phyloP scores from a whole-genome alignment of 1,284 basidiomycete species.

The Laetiporus sulphureus region DNA sequence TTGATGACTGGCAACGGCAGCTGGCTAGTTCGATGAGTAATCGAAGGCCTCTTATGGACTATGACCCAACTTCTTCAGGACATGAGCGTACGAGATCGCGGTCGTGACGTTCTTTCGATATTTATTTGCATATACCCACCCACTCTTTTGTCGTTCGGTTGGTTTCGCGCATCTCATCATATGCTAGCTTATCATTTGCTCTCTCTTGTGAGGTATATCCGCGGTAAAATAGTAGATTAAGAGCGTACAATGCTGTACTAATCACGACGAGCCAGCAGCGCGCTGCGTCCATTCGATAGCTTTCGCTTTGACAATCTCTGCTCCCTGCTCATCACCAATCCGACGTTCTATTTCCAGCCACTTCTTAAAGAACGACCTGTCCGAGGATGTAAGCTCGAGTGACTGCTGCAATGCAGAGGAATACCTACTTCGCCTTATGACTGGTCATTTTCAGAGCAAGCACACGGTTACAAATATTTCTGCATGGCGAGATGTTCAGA shows the following conservation, averaged over 20 bases:
- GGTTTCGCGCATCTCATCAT: conserved; percentile 37
- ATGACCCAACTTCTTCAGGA: conserved; percentile 42
- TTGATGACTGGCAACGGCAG: conserved; percentile 80
- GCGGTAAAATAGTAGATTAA: conserved; percentile 7
- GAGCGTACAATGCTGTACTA: conserved; percentile 16
- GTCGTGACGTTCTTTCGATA: conserved; percentile 43
- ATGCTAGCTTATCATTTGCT: conserved; percentile 30
- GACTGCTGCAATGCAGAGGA: background rate
- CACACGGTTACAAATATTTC: conserved; percentile 81
- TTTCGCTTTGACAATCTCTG: conserved; percentile 76
- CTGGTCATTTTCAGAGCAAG: conserved; percentile 83
- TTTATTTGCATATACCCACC: conserved; percentile 29
- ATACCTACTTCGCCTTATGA: conserved; percentile 85
- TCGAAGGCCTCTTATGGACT: conserved; percentile 63
- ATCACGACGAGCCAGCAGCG: conserved; percentile 26
- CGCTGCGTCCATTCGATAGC: conserved; percentile 85
- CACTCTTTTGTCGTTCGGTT: conserved; percentile 34
- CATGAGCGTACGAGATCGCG: conserved; percentile 59
- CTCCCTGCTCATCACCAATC: conserved; percentile 84
- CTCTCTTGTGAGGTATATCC: conserved; percentile 15
- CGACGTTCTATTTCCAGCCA: conserved; percentile 89
- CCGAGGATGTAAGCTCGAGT: too few species aligned
- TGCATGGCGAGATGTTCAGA: conserved; percentile 21
- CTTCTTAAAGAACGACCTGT: conserved; percentile 91
- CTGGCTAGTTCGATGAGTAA: conserved; percentile 69